Percentiles rank a stretch among this genome's conserved stretches.
phyloP scores from a whole-genome alignment of 306 rosid species.

The Trichosanthes truncata region DNA sequence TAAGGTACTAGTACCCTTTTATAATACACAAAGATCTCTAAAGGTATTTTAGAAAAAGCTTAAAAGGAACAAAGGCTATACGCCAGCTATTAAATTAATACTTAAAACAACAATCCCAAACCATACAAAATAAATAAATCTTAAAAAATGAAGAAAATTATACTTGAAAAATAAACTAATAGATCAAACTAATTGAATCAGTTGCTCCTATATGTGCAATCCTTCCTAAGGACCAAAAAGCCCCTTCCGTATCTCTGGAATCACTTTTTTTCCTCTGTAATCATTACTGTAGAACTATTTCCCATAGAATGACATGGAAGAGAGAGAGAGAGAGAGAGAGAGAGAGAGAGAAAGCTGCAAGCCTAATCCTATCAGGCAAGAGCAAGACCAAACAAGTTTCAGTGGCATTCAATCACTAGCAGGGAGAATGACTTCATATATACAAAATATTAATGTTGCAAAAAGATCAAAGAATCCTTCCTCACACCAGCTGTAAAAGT shows the following conservation, averaged over 20 bases:
- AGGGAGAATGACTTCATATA: not conserved
- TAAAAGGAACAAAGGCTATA: not conserved
- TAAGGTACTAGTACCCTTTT: too few relatives aligned
- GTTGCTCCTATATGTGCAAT: not conserved
- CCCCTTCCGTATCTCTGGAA: not conserved
- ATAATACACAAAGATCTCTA: not conserved
- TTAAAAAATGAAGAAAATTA: not conserved
- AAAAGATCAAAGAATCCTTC: not conserved
- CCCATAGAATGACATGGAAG: not conserved
- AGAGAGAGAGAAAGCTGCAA: not conserved
- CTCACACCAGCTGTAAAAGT: not conserved
- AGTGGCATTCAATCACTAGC: not conserved
- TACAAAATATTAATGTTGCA: not conserved
- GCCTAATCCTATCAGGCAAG: not conserved
- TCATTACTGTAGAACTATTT: not conserved
- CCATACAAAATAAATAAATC: not conserved
- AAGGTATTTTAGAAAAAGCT: not conserved
- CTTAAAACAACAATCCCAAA: not conserved
- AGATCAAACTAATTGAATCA: not conserved
- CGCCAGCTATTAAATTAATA: not conserved
- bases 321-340: too few relatives aligned
- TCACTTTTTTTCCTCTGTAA: too few relatives aligned
- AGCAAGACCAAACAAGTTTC: not conserved
- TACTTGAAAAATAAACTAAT: not conserved
- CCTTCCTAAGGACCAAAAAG: not conserved